Evolutionary conservation across 2,329 filamentous ascomycete species (phyloP), one percentile per base, ranked within the genome.

Genomic region (Nothomitra cinnamomea): DNA sequence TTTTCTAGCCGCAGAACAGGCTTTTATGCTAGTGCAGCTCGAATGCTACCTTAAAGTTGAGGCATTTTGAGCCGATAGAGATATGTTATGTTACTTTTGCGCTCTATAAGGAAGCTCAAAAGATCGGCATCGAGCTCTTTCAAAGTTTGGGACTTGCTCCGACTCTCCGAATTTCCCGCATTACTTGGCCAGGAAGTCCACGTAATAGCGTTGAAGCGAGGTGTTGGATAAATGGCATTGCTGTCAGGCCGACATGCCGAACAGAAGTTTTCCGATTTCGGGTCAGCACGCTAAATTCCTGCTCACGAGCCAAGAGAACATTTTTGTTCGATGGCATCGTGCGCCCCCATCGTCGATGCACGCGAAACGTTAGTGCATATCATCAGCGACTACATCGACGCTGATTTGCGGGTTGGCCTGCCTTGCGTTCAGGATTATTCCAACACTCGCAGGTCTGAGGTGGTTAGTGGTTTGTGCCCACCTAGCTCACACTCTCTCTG

Each of bases 321-420:
- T 41, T 41, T 41, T n/a, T 38, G 35, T 38, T 15, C 7, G 40
- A 17, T 12, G 21, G 21, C 19, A 22, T 4, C 41, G 41, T 45
- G n/a, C 24, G 17, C 24, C 21, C 43, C 28, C 15, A 28, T 48
- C 43, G n/a, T 48, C 43, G 43, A 25, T 28, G 43, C 43, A 25
- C 21, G 43, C 43, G 43, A 48, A 48, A 48, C 43, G 43, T 48
- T 48, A 21, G 10, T 48, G 43, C 43, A 48, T 48, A 48, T 48
- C 28, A 48, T 15, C 24, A 25, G 22, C 7, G 43, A 6, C 28
- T 25, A 28, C 15, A 10, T 32, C 28, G 10, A 32, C 22, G 2
- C 43, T 28, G 22, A 48, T 48, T 48, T 28, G 43, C 13, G n/a
- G 43, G 10, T 17, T 24, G 19, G 38, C 43, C 6, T 15, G 43